Base-by-base conservation (phyloP, 1,284 basidiomycete species). In the Omphalotus olearius region DNA sequence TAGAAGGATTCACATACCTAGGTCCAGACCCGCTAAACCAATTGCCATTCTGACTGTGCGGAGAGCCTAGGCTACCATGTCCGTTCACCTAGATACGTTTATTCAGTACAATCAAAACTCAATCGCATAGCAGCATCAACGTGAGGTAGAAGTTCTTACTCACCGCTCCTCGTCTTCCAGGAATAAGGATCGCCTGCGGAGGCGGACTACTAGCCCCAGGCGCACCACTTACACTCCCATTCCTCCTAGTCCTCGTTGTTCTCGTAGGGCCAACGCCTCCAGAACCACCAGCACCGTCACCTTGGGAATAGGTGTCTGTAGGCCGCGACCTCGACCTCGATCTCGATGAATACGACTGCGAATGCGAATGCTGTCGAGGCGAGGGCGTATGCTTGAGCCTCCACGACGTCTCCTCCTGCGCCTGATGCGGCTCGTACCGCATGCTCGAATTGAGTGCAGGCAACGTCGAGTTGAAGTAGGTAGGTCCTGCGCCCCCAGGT, bases 391-490 rank as follows among this genome's bases (percentile, higher is more conserved):
- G 57, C 37, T 38, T 40, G 41, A 56, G 43, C 37, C 45, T 30
- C 60, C 25, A 62, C 3, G 30, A 33, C 7, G 30, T 33, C 9
- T 57, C 36, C 61, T 56, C 10, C 60, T 59, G 51, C 69, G 58
- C 68, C 67, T 37, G 71, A 51, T 73, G 72, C 11, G 71, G 71
- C 37, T 80, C 80, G 57, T 78, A 84, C 51, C 82, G 77, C 64
- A 85, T 76, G 51, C 74, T 74, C 20, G 79, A 78, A 63, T 78
- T 80, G 58, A 85, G 70, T 0, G 82, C 76, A 11, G 82, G 80
- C 18, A 83, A 68, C 4, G 82, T 78, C 50, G 74, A 70, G 69
- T 78, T 82, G 68, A 83, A 84, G 65, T 78, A 63, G 7, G 41
- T 43, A 20, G 39, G 6, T n/a, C 25, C 6, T 26, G 35, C n/a